Conservation (phyloP, 2,329 filamentous ascomycete genomes). For the Sporothrix humicola region DNA sequence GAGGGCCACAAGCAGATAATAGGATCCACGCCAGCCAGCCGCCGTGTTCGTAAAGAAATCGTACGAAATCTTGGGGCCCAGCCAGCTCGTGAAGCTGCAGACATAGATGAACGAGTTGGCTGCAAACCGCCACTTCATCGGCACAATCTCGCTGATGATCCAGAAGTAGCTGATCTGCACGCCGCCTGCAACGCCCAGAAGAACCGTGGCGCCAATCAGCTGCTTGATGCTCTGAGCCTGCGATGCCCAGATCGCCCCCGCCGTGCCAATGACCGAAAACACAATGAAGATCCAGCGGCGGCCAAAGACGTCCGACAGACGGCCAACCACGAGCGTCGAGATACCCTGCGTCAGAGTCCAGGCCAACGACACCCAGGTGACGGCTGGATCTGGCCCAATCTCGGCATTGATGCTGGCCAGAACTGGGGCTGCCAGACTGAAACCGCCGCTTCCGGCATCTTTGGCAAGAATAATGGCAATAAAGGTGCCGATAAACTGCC, state of each 20-base stretch:
- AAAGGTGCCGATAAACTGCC: conserved; percentile 10
- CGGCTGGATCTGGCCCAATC: conserved; percentile 4
- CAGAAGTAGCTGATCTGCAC: conserved; percentile 23
- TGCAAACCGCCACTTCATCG: conserved; percentile 22
- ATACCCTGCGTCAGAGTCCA: neutral
- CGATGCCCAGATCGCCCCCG: conserved; percentile 18
- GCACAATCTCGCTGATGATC: conserved; percentile 27
- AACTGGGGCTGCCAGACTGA: conserved; percentile 1
- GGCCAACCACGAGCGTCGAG: conserved; percentile 10
- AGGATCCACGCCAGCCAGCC: conserved; percentile 19
- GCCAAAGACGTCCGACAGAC: conserved; percentile 27
- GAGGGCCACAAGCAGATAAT: conserved; percentile 21
- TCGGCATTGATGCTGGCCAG: conserved; percentile 13
- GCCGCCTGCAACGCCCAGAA: conserved; percentile 1
- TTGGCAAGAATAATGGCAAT: neutral
- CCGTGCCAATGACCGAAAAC: neutral
- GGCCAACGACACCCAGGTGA: neutral
- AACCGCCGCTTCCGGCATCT: conserved; percentile 7
- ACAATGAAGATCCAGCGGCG: conserved; percentile 27
- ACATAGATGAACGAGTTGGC: conserved; percentile 13
- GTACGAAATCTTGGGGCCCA: conserved; percentile 23
- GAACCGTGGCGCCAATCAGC: conserved; percentile 13
- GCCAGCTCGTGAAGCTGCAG: neutral
- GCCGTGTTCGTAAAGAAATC: conserved; percentile 9
- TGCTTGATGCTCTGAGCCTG: conserved; percentile 8